phyloP scores from a whole-genome alignment of 2,329 filamentous ascomycete species.

The Mycosphaerella sp. region DNA sequence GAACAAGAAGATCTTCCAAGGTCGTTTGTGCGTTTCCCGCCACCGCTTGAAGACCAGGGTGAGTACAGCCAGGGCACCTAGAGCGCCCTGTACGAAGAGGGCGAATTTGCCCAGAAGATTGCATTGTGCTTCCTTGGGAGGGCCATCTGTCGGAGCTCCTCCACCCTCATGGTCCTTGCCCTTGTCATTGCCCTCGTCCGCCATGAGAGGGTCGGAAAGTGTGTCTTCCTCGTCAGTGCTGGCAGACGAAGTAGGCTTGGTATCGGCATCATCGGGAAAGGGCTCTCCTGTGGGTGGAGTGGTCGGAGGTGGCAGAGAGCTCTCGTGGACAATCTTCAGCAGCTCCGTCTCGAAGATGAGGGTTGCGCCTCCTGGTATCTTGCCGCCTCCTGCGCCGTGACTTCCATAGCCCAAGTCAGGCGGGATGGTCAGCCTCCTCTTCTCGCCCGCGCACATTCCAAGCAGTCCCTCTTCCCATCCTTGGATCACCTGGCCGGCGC shows the following conservation, averaged over 20 bases:
- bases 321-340: constrained; percentile 64
- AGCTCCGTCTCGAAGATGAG: constrained; percentile 91
- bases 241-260: background rate
- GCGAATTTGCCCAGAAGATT: constrained; percentile 85
- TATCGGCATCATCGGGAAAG: constrained; percentile 4
- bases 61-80: constrained; percentile 75
- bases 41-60: constrained; percentile 90
- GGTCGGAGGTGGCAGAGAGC: background rate
- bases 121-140: constrained; percentile 62
- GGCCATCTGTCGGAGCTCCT: constrained; percentile 14
- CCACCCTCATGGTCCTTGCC: background rate
- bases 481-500: constrained; percentile 77
- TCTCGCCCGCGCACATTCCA: constrained; percentile 95
- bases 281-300: constrained; percentile 15
- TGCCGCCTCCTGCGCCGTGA: constrained; percentile 53
- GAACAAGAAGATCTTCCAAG: constrained; percentile 95
- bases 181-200: background rate
- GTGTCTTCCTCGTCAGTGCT: constrained; percentile 14
- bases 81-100: constrained; percentile 77
- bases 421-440: constrained; percentile 81
- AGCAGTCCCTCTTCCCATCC: constrained; percentile 89
- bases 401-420: constrained; percentile 78
- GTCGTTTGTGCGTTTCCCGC: constrained; percentile 84
- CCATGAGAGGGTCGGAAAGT: constrained; percentile 11
- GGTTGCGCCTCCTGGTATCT: constrained; percentile 72